Base-by-base conservation (phyloP, 108 stramenopile genomes). In the Cyclotella atomus region DNA sequence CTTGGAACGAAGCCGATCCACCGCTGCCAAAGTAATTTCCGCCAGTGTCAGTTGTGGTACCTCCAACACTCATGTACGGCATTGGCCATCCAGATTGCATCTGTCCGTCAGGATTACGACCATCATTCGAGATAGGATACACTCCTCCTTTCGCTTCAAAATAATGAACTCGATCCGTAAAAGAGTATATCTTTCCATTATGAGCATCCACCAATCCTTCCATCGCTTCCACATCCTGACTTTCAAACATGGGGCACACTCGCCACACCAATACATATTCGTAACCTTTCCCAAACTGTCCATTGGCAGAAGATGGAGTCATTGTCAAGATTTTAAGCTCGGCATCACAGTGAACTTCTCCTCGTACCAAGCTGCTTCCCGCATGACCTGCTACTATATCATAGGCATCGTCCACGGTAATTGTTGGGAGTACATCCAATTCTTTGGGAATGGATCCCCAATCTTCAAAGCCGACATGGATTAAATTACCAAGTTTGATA, bases 21-120 rank as follows among this genome's bases (percentile, higher is more conserved):
- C 68, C 55, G 19, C 28, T 45, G 2, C 30, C 6, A 6, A 30
- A 24, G 28, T 70, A 70, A 29, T 70, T 70, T 3, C 68, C 68
- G 6, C 68, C 70, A 0, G 59, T 60, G 21, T 56, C 57, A 19
- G 75, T 61, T 0, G 3, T 9, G 38, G 34, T 23, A 29, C 1
- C 33, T n/a, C 66, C 66, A 17, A 76, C 75, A 15, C 27, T 2
- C 66, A 76, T 68, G 36, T 38, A 76, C 10, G 75, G 66, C 75
- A 76, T 76, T 25, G 75, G 75, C 73, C 73, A 75, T 24, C 55
- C 38, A n/a, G 38, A 30, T n/a, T 66, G 54, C 64, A n/a, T 12
- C 2, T 47, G 8, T 3, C 73, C 73, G 46, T 65, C 65, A 8
- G 66, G 46, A 21, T 8, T 1, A 21, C 17, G 46, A 32, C 57